Evolutionary conservation across 2,329 filamentous ascomycete genomes (phyloP).

Genomic region (Ilyonectria destructans): DNA sequence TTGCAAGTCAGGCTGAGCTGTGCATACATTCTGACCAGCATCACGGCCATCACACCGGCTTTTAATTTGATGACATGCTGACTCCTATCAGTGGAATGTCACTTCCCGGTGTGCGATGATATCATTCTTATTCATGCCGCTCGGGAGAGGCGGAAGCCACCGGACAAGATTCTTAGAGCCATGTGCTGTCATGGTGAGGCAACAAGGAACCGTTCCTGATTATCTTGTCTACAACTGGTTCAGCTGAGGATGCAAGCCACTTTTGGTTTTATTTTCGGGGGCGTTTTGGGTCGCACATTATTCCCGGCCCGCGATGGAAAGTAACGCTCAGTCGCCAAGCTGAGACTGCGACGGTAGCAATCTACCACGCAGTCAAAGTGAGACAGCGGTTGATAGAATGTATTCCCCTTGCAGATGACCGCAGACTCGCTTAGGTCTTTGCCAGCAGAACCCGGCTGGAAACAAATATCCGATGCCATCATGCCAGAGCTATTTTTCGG

Average conservation of each 20-base stretch:
- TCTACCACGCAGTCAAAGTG: not conserved
- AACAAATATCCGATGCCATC: not conserved
- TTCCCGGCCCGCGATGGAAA: not conserved
- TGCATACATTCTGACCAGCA: slow-evolving; percentile 2
- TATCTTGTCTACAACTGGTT: not conserved
- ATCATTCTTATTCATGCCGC: slow-evolving; percentile 15
- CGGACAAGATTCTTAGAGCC: not conserved
- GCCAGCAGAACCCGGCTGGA: not conserved
- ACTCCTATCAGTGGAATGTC: not conserved
- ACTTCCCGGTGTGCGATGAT: slow-evolving; percentile 13
- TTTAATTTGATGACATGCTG: slow-evolving; percentile 6
- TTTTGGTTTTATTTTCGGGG: not conserved
- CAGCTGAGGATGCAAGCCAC: not conserved
- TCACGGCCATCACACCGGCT: not conserved
- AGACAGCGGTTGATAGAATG: not conserved
- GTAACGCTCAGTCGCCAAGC: not conserved
- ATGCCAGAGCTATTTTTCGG: not conserved
- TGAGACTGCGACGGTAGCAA: not conserved
- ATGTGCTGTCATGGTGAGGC: not conserved
- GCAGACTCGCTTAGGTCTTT: not conserved
- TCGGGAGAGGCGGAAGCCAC: not conserved
- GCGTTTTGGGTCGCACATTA: not conserved
- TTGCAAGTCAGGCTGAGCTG: slow-evolving; percentile 7
- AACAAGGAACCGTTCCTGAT: not conserved
- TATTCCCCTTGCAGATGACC: not conserved